Base-by-base conservation (phyloP, 805 yeast genomes). In the Barnettozyma californica region DNA sequence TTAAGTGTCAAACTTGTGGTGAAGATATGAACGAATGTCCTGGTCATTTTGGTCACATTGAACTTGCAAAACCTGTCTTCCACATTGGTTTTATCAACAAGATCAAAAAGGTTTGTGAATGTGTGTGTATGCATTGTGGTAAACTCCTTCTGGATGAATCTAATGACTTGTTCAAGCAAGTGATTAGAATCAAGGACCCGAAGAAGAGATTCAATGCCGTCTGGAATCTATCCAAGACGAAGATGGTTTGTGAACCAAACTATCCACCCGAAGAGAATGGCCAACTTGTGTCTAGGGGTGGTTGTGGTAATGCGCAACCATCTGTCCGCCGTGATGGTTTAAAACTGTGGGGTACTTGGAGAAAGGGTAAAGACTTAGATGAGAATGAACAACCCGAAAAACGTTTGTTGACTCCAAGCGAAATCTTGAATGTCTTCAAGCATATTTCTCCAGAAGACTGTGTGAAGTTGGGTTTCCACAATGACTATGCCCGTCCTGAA, bases 21-120 rank as follows among this genome's bases (percentile, higher is more conserved):
- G 99, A 94, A 68, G 97, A 92, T 60, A 94, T 94, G 97, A 88
- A 92, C 52, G 98, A 94, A 67, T 94, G 99, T 70, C 98, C 98
- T 0, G 99, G 99, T 51, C 99, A 94, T 73, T 94, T 94, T 70
- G 99, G 99, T 58, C 99, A 94, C 65, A 94, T 94, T 53, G 99
- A 94, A 66, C 76, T 94, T 56, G 98, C 99, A 33, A 94, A 92
- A 66, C 99, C 99, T 13, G 99, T 94, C 35, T 94, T 94, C 71
- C 99, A 94, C 68, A 89, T 94, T 67, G 99, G 96, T 42, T 94
- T 89, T 68, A 82, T 94, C 61, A 80, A 95, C 43, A 92, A 88
- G 65, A 92, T 94, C 62, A 94, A 94, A 66, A 94, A 94, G 67
- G 87, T 89, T 35, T 86, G 96, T 67, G 99, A 94, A 68, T 87